Percentiles rank a stretch among this genome's conserved stretches.
Conservation (phyloP, 306 rosid genomes). For the Pyrus communis region DNA sequence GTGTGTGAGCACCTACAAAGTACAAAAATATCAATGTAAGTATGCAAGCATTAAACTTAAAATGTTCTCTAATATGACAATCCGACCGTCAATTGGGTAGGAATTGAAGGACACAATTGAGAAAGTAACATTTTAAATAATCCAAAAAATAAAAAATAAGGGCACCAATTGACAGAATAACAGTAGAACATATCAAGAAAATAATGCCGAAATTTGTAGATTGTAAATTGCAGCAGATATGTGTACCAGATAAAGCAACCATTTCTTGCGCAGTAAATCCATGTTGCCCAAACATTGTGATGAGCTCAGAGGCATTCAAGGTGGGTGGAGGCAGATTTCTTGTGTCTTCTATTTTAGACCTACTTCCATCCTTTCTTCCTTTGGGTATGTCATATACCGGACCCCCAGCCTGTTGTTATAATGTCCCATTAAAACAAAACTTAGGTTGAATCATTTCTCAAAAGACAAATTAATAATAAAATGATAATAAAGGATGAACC, state of each 20-base stretch:
- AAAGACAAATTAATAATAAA: too few relatives aligned
- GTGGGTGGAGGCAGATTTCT: slow-evolving; percentile 49
- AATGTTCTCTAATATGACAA: not conserved
- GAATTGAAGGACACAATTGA: not conserved
- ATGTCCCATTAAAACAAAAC: not conserved
- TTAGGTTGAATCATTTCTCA: not conserved
- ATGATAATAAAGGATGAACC: too few relatives aligned
- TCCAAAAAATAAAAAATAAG: not conserved
- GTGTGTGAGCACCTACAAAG: slow-evolving; percentile 63
- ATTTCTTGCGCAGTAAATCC: slow-evolving; percentile 58
- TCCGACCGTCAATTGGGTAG: not conserved
- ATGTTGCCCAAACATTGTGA: slow-evolving; percentile 45
- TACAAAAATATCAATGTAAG: not conserved
- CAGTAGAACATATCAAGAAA: not conserved
- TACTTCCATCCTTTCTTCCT: slow-evolving; percentile 79
- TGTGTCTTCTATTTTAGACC: slow-evolving; percentile 75
- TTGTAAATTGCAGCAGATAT: not conserved
- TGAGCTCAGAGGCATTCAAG: slow-evolving; percentile 66
- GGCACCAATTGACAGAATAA: not conserved
- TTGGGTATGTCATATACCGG: slow-evolving; percentile 67
- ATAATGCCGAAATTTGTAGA: not conserved
- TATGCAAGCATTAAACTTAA: not conserved
- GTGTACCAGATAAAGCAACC: slow-evolving; percentile 84
- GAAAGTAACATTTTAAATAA: not conserved
- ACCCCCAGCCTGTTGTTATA: slow-evolving; percentile 59